Evolutionary conservation across 2,329 filamentous ascomycete species (phyloP).

Genomic region (Graphilbum ipis-grandicollis): DNA sequence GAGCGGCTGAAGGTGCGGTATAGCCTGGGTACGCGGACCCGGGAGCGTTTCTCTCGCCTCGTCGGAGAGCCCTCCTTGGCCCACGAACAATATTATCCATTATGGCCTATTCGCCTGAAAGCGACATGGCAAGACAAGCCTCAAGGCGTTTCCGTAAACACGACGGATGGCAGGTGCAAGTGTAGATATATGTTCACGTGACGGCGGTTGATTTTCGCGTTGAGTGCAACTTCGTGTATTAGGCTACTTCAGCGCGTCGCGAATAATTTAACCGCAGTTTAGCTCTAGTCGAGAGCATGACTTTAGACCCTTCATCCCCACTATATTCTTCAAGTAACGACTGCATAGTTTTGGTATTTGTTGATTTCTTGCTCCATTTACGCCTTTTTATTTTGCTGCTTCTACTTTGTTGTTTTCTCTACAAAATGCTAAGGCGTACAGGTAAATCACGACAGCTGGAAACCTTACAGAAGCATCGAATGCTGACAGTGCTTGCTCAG

Average conservation of each 20-base stretch:
- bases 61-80: slow-evolving; percentile 4
- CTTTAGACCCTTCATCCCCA: too few species aligned
- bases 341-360: background rate
- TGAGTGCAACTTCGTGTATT: slow-evolving; percentile 1
- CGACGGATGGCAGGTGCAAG: background rate
- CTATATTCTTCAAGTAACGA: too few species aligned
- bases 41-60: slow-evolving; percentile 3
- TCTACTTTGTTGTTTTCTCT: too few species aligned
- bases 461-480: too few species aligned
- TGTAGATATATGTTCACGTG: slow-evolving; percentile 6
- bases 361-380: too few species aligned
- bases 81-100: slow-evolving; percentile 6
- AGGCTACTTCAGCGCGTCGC: slow-evolving; percentile 7
- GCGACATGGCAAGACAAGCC: background rate
- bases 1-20: background rate
- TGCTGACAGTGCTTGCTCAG: slow-evolving; percentile 12
- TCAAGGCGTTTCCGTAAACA: background rate
- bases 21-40: background rate
- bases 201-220: slow-evolving; percentile 9
- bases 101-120: slow-evolving; percentile 1
- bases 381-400: background rate
- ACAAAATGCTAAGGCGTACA: too few species aligned
- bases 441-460: too few species aligned
- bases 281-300: too few species aligned
- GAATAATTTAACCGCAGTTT: background rate